Evolutionary conservation across 345 rosid genomes (phyloP).

Genomic region (Boechera retrofracta): DNA sequence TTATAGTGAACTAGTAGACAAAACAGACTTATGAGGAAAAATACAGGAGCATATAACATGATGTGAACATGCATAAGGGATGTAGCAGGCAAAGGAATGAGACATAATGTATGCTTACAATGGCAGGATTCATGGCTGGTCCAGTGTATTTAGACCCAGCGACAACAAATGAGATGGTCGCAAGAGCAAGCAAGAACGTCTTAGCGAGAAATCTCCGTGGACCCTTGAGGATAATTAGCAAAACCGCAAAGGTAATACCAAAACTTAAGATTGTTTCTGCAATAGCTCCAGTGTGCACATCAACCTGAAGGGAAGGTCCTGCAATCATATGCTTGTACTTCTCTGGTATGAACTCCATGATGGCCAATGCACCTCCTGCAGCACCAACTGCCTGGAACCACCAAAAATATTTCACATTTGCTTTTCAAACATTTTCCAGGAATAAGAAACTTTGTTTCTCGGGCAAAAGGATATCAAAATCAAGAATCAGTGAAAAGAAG

Average conservation of each 20-base stretch:
- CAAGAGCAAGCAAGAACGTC: slow-evolving; percentile 70
- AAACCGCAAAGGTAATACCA: slow-evolving; percentile 72
- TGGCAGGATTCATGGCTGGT: slow-evolving; percentile 98
- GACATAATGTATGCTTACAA: slow-evolving; percentile 59
- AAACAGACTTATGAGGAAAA: neutral
- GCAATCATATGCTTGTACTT: slow-evolving; percentile 81
- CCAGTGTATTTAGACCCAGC: slow-evolving; percentile 81
- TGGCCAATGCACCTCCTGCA: slow-evolving; percentile 82
- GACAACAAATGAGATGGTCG: slow-evolving; percentile 67
- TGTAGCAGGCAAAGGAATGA: neutral
- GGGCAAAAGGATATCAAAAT: neutral
- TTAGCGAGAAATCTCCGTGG: slow-evolving; percentile 59
- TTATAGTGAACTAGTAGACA: neutral
- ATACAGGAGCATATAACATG: neutral
- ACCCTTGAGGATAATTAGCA: slow-evolving; percentile 74
- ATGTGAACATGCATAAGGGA: neutral
- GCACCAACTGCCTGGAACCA: slow-evolving; percentile 87
- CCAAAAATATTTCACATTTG: neutral
- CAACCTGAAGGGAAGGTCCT: slow-evolving; percentile 86
- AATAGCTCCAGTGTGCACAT: slow-evolving; percentile 87
- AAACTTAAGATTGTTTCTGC: slow-evolving; percentile 90
- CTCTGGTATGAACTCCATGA: slow-evolving; percentile 74
- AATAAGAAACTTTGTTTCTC: no score
- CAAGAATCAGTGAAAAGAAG: neutral
- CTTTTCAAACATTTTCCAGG: neutral